These are phyloP conservation scores for Podaxis pistillaris DNA, from an alignment of 768 basidiomycete species.

Conservation along the genomic window DNA sequence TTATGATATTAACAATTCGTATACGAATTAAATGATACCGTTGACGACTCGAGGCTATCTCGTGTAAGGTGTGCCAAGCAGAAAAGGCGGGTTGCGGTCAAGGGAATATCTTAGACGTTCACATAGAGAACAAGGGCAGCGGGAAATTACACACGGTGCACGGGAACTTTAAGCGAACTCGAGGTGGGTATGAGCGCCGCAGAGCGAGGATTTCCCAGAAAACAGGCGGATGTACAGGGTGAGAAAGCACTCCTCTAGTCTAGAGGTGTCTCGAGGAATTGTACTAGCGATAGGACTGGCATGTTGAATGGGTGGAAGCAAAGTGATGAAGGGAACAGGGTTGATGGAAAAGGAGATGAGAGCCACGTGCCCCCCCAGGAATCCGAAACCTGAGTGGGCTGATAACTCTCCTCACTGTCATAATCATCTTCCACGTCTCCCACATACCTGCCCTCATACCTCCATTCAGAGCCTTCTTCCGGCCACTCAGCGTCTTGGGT, in stretches of 20 bases:
- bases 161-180: background rate
- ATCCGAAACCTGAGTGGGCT: constrained; percentile 9
- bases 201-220: no score
- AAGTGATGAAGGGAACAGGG: background rate
- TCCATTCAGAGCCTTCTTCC: background rate
- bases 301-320: background rate
- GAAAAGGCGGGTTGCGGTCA: background rate
- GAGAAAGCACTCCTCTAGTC: no score
- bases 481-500: background rate
- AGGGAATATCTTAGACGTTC: background rate
- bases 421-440: background rate
- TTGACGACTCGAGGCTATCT: no score
- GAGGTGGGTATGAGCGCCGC: no score
- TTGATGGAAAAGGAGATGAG: constrained; percentile 6
- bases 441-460: background rate
- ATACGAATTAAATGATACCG: no score
- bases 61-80: no score
- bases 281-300: no score
- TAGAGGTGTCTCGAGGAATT: no score
- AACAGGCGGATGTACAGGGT: no score
- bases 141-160: background rate
- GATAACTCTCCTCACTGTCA: background rate
- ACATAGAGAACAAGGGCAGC: background rate
- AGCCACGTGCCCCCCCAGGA: background rate
- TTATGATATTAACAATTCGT: no score